phyloP scores from a whole-genome alignment of 257 asterid species.

The Solanum paucissectum region DNA sequence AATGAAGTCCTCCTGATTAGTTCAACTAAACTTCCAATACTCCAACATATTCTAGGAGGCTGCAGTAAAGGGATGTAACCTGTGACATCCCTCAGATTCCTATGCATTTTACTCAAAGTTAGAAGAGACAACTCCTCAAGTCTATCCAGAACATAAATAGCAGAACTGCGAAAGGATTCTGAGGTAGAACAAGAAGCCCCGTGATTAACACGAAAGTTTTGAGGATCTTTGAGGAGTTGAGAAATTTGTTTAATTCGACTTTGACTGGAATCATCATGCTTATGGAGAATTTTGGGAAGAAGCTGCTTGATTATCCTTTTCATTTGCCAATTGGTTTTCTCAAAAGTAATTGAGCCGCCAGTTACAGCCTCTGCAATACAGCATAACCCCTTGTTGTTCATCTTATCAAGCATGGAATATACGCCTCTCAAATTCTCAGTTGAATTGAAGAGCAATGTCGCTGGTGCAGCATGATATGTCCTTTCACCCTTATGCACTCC shows the following conservation, averaged over 20 bases:
- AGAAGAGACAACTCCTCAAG: constrained; percentile 38
- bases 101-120: constrained; percentile 46
- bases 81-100: constrained; percentile 41
- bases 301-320: constrained; percentile 29
- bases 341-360: constrained; percentile 29
- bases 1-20: constrained; percentile 27
- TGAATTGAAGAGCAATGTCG: constrained; percentile 14
- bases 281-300: constrained; percentile 30
- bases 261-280: constrained; percentile 17
- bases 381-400: constrained; percentile 58
- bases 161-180: constrained; percentile 40
- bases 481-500: constrained; percentile 20
- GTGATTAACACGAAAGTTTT: constrained; percentile 17
- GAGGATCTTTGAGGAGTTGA: constrained; percentile 34
- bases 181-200: constrained; percentile 11
- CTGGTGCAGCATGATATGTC: constrained; percentile 10
- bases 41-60: constrained; percentile 2
- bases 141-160: constrained; percentile 32
- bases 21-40: constrained; percentile 6
- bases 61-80: constrained; percentile 31
- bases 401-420: constrained; percentile 32
- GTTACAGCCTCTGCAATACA: constrained; percentile 37
- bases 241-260: constrained; percentile 23
- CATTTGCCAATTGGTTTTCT: constrained; percentile 41
- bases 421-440: constrained; percentile 18